Percentiles rank a stretch among this genome's conserved stretches.
Conservation (phyloP, 1,284 basidiomycete species). For the Ceratobasidium sp. region DNA sequence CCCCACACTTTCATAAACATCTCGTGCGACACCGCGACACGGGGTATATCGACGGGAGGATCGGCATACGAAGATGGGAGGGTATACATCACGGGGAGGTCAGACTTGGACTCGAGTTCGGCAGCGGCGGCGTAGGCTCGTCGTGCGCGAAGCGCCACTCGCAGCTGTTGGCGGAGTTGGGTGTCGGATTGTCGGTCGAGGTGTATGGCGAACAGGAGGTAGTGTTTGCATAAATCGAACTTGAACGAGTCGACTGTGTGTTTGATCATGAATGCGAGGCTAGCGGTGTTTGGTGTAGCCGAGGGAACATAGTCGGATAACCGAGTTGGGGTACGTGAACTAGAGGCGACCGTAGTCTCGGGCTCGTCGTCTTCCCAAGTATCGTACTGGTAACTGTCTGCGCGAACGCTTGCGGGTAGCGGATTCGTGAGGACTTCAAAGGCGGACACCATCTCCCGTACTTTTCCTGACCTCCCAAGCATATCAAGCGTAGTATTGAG, state of each 20-base stretch:
- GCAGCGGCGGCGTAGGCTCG: constrained; percentile 12
- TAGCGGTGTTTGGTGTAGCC: constrained; percentile 74
- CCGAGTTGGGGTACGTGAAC: constrained; percentile 59
- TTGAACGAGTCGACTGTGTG: constrained; percentile 62
- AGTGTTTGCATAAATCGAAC: constrained; percentile 42
- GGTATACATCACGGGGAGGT: constrained; percentile 33
- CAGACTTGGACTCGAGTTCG: constrained; percentile 22
- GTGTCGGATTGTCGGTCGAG: constrained; percentile 60
- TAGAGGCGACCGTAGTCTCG: constrained; percentile 47
- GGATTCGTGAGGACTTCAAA: constrained; percentile 81
- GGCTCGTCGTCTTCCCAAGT: constrained; percentile 43
- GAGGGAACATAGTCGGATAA: constrained; percentile 55
- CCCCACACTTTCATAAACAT: constrained; percentile 68
- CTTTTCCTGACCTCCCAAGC: constrained; percentile 66
- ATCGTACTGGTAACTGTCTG: constrained; percentile 39
- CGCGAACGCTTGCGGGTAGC: constrained; percentile 57
- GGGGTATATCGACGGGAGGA: constrained; percentile 58
- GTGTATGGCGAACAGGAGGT: constrained; percentile 62
- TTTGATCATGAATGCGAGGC: constrained; percentile 70
- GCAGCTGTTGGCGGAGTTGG: constrained; percentile 51
- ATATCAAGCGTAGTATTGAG: constrained; percentile 77
- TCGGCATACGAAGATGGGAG: constrained; percentile 50
- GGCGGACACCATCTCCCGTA: constrained; percentile 73
- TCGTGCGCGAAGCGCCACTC: constrained; percentile 24
- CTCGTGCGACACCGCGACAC: constrained; percentile 63